Percentiles rank a stretch among this genome's conserved stretches.
Conservation (phyloP, 169 alveolate species). For the Cryptosporidium viatorum region DNA sequence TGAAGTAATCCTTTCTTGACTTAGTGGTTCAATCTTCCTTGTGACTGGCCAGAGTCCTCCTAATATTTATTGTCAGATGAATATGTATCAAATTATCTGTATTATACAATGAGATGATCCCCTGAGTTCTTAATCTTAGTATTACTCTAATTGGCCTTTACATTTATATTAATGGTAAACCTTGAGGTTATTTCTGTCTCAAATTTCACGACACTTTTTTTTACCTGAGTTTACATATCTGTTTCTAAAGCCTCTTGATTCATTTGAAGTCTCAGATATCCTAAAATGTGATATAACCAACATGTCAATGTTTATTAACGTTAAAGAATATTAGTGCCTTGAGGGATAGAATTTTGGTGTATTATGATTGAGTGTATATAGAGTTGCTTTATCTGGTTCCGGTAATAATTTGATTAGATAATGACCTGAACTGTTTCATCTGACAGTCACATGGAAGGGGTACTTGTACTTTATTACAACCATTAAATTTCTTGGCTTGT, state of each 20-base stretch:
- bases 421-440: background rate
- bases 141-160: background rate
- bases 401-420: background rate
- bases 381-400: background rate
- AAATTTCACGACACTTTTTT: background rate
- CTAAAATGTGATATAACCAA: background rate
- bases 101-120: background rate
- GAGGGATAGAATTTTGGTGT: constrained; percentile 7
- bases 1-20: background rate
- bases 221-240: background rate
- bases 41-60: background rate
- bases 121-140: constrained; percentile 11
- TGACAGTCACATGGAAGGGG: constrained; percentile 5
- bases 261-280: background rate
- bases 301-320: background rate
- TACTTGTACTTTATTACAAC: background rate
- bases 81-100: background rate
- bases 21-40: constrained; percentile 4
- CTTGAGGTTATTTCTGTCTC: background rate
- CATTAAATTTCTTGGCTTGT: constrained; percentile 6
- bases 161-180: background rate
- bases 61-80: background rate
- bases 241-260: background rate
- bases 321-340: background rate
- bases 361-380: background rate